Evolutionary conservation across 305 asterid genomes (phyloP).

Genomic region (Lippia alba): DNA sequence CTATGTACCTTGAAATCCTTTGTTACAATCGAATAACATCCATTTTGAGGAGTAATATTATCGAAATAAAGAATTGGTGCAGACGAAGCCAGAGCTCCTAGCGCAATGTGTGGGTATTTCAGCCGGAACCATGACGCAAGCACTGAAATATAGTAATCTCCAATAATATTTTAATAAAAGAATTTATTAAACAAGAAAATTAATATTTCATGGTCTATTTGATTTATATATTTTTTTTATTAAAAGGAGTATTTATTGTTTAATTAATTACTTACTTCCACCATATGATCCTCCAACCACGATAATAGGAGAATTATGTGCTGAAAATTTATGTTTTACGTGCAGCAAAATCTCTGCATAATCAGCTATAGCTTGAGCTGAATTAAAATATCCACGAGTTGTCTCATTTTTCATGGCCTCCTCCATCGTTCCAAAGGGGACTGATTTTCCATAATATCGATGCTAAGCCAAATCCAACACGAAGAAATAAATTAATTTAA

Average conservation of each 20-base stretch:
- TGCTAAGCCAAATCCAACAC: conserved; percentile 39
- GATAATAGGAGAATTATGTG: conserved; percentile 61
- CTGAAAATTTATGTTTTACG: conserved; percentile 46
- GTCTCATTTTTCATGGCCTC: conserved; percentile 48
- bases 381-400: conserved; percentile 60
- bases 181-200: not conserved
- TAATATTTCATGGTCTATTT: no score
- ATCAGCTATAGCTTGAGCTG: conserved; percentile 85
- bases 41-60: conserved; percentile 64
- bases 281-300: conserved; percentile 75
- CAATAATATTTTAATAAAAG: not conserved
- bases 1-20: conserved; percentile 65
- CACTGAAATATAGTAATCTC: conserved; percentile 39
- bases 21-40: conserved; percentile 58
- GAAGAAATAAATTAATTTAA: not conserved
- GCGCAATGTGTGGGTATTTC: conserved; percentile 74
- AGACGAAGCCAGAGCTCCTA: conserved; percentile 80
- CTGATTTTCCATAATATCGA: conserved; percentile 70
- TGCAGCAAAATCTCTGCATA: conserved; percentile 64
- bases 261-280: conserved; percentile 52
- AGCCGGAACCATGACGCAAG: conserved; percentile 80
- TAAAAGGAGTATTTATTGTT: not conserved
- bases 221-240: no score
- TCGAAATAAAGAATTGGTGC: conserved; percentile 81
- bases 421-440: conserved; percentile 55